These are phyloP conservation scores for Xylaria sp. DNA, from an alignment of 495 filamentous ascomycete genomes.

Conservation along the genomic window DNA sequence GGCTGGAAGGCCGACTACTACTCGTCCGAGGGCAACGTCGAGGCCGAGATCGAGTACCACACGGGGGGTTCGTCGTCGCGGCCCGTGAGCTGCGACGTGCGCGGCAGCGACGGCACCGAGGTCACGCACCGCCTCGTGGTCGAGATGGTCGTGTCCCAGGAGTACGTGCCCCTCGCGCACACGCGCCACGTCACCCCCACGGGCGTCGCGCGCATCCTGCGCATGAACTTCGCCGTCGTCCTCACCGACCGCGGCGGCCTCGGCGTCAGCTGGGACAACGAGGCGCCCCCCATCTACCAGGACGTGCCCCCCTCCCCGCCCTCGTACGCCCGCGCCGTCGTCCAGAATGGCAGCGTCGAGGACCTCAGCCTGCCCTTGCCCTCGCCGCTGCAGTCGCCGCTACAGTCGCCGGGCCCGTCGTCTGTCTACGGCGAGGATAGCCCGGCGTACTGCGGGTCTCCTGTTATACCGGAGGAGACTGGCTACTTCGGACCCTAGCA, in stretches of 20 bases:
- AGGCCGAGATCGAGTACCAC: conserved; percentile 79
- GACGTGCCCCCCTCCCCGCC: conserved; percentile 91
- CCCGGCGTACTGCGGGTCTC: not conserved
- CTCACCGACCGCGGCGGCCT: conserved; percentile 86
- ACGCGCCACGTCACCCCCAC: conserved; percentile 80
- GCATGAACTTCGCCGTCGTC: conserved; percentile 86
- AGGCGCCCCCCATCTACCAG: conserved; percentile 92
- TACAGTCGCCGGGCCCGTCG: too few relatives aligned
- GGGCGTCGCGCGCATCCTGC: conserved; percentile 85
- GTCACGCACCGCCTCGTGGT: conserved; percentile 86
- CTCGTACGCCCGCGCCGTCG: conserved; percentile 59
- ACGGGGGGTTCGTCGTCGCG: conserved; percentile 60
- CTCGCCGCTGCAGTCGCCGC: too few relatives aligned
- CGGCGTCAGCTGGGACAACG: conserved; percentile 97
- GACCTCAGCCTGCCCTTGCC: conserved; percentile 28
- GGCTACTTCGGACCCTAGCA: not conserved
- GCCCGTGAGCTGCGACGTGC: conserved; percentile 71
- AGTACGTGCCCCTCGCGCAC: conserved; percentile 77
- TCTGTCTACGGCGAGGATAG: not conserved
- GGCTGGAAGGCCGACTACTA: conserved; percentile 99
- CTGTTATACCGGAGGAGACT: not conserved
- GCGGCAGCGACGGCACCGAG: conserved; percentile 76
- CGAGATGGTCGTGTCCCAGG: conserved; percentile 93
- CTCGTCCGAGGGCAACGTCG: conserved; percentile 70
- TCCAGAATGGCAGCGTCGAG: conserved; percentile 36